These are phyloP conservation scores for Phytophthora macrochlamydospora DNA, from an alignment of 352 stramenopile species.

Conservation along the genomic window DNA sequence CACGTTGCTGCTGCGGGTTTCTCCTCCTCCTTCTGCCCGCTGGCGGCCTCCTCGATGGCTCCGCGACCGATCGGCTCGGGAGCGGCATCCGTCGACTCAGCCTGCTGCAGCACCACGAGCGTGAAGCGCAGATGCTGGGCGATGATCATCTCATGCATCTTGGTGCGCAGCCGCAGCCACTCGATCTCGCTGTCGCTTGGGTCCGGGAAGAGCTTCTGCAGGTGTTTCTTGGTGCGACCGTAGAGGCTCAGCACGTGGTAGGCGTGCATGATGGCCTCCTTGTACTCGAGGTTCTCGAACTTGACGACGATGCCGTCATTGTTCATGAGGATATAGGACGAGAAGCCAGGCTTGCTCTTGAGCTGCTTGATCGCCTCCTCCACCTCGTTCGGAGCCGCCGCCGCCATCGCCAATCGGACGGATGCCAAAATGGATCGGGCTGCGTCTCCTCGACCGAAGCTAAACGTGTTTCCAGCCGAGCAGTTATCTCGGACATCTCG, in stretches of 20 bases:
- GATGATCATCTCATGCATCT: constrained; percentile 93
- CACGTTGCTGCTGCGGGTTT: constrained; percentile 46
- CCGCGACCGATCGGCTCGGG: constrained; percentile 28
- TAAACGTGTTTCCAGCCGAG: not conserved
- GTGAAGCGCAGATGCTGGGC: constrained; percentile 89
- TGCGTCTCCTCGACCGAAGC: not conserved
- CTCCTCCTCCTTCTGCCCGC: constrained; percentile 49
- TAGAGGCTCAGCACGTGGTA: constrained; percentile 92
- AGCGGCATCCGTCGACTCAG: constrained; percentile 36
- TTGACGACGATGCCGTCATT: constrained; percentile 95
- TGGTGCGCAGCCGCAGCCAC: constrained; percentile 89
- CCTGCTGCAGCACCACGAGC: constrained; percentile 85
- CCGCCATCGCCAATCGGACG: constrained; percentile 49
- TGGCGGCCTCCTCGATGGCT: constrained; percentile 39
- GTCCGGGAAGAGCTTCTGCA: constrained; percentile 88
- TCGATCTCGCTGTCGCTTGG: constrained; percentile 89
- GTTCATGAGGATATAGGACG: constrained; percentile 92
- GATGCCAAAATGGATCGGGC: constrained; percentile 3
- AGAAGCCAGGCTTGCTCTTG: constrained; percentile 91
- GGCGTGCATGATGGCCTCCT: constrained; percentile 91
- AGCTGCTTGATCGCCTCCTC: constrained; percentile 93
- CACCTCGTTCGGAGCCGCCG: constrained; percentile 88
- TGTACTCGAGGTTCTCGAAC: constrained; percentile 92
- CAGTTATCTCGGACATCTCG: not conserved
- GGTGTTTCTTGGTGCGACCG: constrained; percentile 81